Evolutionary conservation across 768 basidiomycete species (phyloP).

Genomic region (Suillus sp.): DNA sequence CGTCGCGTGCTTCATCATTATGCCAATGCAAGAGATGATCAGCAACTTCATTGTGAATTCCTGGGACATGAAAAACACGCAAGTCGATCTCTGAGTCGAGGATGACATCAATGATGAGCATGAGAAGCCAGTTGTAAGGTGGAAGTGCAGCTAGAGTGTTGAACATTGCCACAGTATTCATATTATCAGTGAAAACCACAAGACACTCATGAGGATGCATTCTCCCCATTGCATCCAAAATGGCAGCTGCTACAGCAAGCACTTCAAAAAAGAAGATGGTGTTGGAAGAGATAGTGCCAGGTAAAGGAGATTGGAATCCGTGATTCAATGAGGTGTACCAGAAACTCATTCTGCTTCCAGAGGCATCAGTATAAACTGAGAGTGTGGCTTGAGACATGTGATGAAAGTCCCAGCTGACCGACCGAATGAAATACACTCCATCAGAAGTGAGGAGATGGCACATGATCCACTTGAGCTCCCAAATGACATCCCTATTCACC

Average conservation of each 20-base stretch:
- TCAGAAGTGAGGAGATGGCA: conserved; percentile 11
- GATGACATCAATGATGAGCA: conserved; percentile 20
- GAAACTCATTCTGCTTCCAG: conserved; percentile 10
- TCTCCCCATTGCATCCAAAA: not conserved
- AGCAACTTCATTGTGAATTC: conserved; percentile 26
- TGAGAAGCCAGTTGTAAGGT: conserved; percentile 29
- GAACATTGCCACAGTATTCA: conserved; percentile 33
- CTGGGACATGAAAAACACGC: conserved; percentile 30
- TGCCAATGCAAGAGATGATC: conserved; percentile 22
- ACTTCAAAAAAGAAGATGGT: conserved; percentile 20
- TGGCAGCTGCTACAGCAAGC: conserved; percentile 17
- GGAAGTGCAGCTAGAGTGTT: conserved; percentile 18
- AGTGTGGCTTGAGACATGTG: conserved; percentile 17
- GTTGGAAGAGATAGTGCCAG: conserved; percentile 3
- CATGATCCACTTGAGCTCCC: conserved; percentile 21
- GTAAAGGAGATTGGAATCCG: not conserved
- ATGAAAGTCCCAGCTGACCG: not conserved
- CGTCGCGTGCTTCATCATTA: conserved; percentile 28
- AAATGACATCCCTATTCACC: no score
- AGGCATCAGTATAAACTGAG: conserved; percentile 14
- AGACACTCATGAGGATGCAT: not conserved
- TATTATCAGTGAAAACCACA: conserved; percentile 17
- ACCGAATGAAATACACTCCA: conserved; percentile 3
- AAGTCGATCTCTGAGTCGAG: conserved; percentile 16
- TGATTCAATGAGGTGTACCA: conserved; percentile 11